A percentile compares a stretch with the other conserved stretches of the same genome.
These are phyloP conservation scores for Kwoniella dendrophila DNA, from an alignment of 768 basidiomycete genomes.

Conservation along the genomic window DNA sequence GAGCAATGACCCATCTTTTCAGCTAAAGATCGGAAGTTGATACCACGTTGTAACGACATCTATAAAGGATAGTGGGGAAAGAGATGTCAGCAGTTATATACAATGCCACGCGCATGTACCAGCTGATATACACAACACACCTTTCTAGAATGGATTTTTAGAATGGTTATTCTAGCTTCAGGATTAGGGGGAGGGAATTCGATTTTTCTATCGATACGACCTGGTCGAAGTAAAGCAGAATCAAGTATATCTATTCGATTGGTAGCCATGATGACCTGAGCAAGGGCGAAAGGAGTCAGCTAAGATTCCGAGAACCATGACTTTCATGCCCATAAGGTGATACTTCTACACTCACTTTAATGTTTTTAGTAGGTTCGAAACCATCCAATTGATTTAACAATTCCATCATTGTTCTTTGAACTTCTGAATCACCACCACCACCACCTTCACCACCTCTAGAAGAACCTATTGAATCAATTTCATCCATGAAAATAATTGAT, in stretches of 20 bases:
- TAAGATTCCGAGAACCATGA: neutral
- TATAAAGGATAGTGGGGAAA: constrained; percentile 55
- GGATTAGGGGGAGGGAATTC: constrained; percentile 95
- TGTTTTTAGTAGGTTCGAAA: constrained; percentile 80
- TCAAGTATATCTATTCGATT: constrained; percentile 96
- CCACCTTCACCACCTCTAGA: constrained; percentile 78
- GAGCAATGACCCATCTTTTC: constrained; percentile 99
- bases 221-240: constrained; percentile 85
- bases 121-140: constrained; percentile 55
- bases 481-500: constrained; percentile 99
- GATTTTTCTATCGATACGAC: constrained; percentile 95
- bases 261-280: constrained; percentile 85
- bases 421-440: constrained; percentile 78
- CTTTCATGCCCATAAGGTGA: neutral
- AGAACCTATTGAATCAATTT: constrained; percentile 96
- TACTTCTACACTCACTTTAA: constrained; percentile 60
- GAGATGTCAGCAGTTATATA: too few species aligned
- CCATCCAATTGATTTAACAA: constrained; percentile 85
- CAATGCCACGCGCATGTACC: neutral
- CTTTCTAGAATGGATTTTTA: constrained; percentile 95
- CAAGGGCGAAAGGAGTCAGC: neutral
- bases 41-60: constrained; percentile 98
- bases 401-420: constrained; percentile 88
- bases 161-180: constrained; percentile 93
- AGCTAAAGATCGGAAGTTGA: constrained; percentile 90